Conservation (phyloP, 1,284 basidiomycete genomes). For the Trametes versicolor region DNA sequence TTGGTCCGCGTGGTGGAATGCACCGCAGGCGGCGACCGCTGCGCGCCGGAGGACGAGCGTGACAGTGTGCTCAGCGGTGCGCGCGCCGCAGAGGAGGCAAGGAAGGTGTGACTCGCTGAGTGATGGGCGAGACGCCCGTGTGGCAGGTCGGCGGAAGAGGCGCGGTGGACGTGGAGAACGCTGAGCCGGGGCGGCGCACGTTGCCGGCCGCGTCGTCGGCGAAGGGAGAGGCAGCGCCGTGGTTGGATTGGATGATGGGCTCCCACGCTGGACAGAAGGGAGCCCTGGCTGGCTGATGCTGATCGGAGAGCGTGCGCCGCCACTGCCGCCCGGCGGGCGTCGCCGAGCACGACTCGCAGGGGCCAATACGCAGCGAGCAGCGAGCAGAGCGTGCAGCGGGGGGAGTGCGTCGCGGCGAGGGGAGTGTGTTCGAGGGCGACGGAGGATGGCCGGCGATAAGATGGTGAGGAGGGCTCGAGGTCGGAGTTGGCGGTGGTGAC, state of each 20-base stretch:
- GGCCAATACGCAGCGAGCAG: constrained; percentile 7
- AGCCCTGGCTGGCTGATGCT: constrained; percentile 22
- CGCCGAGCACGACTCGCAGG: constrained; percentile 18
- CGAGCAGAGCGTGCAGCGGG: background rate
- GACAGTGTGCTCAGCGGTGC: constrained; percentile 3
- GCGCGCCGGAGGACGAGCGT: constrained; percentile 4
- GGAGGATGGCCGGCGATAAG: constrained; percentile 35
- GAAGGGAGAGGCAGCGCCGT: constrained; percentile 34
- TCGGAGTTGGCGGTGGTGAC: constrained; percentile 47
- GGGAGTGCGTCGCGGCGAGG: constrained; percentile 1
- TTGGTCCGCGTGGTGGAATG: constrained; percentile 1
- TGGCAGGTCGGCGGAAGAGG: constrained; percentile 22
- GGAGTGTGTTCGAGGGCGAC: constrained; percentile 16
- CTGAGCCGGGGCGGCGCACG: constrained; percentile 38
- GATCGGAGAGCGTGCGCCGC: constrained; percentile 31
- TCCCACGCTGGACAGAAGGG: constrained; percentile 36
- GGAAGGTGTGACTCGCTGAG: constrained; percentile 26
- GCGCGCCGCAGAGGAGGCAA: constrained; percentile 3
- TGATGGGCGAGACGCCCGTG: constrained; percentile 15
- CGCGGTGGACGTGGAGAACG: constrained; percentile 37
- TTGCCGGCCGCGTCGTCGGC: constrained; percentile 39
- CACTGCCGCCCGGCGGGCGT: constrained; percentile 29
- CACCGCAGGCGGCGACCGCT: constrained; percentile 14
- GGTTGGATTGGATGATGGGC: constrained; percentile 33
- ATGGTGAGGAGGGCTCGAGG: constrained; percentile 35